Evolutionary conservation across 1,139 yeast genomes (phyloP), one percentile per base, ranked within the genome.

Genomic region (Torulaspora globosa): DNA sequence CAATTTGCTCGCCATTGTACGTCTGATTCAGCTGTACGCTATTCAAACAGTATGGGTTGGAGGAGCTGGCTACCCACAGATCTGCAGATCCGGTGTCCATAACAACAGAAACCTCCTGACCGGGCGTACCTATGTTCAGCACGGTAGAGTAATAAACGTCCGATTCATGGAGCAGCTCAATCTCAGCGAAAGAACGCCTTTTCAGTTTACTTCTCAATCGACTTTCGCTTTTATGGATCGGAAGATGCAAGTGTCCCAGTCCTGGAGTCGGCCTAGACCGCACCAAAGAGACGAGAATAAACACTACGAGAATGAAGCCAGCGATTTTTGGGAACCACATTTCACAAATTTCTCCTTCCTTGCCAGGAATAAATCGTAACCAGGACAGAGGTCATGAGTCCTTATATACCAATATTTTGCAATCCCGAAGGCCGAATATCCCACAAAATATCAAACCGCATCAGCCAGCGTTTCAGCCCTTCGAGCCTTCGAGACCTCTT

Each of bases 51-150:
- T 57, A 65, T 1, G 68, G 68, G 51, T 69, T 69, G n/a, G 48
- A 49, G 19, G 57, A 48, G 29, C 63, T 59, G 52, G 65, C 63
- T 30, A 81, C 76, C 88, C 88, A 82, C 52, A 82, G 66, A 61
- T 82, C 89, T 6, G 84, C 72, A 2, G 86, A 80, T 0, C 88
- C 88, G 4, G 88, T 80, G 59, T 82, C 89, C 36, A 83, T 63
- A 49, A 80, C 66, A 2, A 78, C 76, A 9, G 68, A 67, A 31
- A 80, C 69, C n/a, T 68, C 62, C 53, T 76, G 80, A 0, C 67
- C 65, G 18, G 80, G 75, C 2, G 81, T 72, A 2, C 88, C 88
- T 16, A 81, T 56, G 11, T 62, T 58, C 12, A 80, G 48, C 9
- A 69, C 65, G 5, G 75, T 66, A n/a, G 72, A 65, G 57, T 75